Conservation (phyloP, 2,329 filamentous ascomycete genomes). For the Colletotrichum musae region DNA sequence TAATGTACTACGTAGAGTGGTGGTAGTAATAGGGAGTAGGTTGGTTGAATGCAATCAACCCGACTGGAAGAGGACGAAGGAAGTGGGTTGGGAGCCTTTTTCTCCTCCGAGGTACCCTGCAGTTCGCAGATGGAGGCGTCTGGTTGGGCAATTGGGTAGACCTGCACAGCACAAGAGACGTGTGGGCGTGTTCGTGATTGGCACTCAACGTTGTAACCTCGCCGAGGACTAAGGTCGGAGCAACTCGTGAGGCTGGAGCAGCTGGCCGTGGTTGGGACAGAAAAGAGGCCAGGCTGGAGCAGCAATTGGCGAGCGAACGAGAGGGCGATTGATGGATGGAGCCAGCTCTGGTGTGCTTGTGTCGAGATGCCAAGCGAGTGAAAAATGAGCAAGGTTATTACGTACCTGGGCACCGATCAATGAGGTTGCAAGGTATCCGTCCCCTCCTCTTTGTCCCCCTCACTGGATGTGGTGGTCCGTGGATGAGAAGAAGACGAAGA, state of each 20-base stretch:
- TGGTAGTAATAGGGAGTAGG: not conserved
- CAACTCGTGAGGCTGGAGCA: not conserved
- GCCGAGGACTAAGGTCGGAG: constrained; percentile 13
- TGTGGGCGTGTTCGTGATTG: constrained; percentile 35
- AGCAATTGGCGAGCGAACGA: not conserved
- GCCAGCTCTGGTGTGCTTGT: constrained; percentile 7
- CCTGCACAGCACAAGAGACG: constrained; percentile 17
- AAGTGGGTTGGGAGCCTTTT: constrained; percentile 16
- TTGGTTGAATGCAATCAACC: constrained; percentile 36
- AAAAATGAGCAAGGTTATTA: constrained; percentile 6
- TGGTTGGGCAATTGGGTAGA: constrained; percentile 34
- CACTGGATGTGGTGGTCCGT: too few relatives aligned
- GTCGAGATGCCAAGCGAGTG: constrained; percentile 4
- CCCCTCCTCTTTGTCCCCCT: too few relatives aligned
- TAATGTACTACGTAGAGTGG: not conserved
- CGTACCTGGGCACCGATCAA: too few relatives aligned
- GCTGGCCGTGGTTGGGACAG: not conserved
- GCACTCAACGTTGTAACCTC: constrained; percentile 26
- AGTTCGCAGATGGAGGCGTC: not conserved
- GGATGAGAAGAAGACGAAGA: not conserved
- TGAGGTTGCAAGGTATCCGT: too few relatives aligned
- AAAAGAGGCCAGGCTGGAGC: constrained; percentile 3
- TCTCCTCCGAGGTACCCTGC: too few relatives aligned
- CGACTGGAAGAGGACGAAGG: constrained; percentile 28
- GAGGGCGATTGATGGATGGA: constrained; percentile 5